Conservation (phyloP, 345 rosid genomes). For the Lepidium aucheri region DNA sequence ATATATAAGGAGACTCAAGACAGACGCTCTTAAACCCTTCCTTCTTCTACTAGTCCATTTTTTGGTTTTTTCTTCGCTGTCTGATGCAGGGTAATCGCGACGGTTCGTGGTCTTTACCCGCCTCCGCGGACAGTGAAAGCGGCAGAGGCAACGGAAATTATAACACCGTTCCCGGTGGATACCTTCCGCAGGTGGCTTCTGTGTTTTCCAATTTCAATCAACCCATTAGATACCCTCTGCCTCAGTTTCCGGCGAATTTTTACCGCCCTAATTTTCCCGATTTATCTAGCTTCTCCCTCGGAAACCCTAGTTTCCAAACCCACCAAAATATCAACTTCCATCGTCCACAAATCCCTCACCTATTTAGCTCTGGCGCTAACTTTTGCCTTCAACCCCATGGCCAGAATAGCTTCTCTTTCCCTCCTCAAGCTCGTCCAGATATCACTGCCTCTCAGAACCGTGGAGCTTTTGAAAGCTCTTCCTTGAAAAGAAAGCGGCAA, state of each 20-base stretch:
- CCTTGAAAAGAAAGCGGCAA: slow-evolving; percentile 11
- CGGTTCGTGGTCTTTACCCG: slow-evolving; percentile 13
- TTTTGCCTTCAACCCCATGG: slow-evolving; percentile 18
- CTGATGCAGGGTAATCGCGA: slow-evolving; percentile 31
- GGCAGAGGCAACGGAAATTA: slow-evolving; percentile 3
- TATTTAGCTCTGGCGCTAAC: slow-evolving; percentile 10
- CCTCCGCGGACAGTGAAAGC: slow-evolving; percentile 3
- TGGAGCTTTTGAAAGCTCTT: not conserved
- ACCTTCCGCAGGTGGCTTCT: slow-evolving; percentile 17
- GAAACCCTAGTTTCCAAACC: slow-evolving; percentile 20
- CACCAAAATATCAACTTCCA: slow-evolving; percentile 29
- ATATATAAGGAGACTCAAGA: not conserved
- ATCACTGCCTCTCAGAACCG: slow-evolving; percentile 12
- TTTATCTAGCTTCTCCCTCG: slow-evolving; percentile 8
- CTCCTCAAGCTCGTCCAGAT: slow-evolving; percentile 8
- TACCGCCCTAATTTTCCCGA: slow-evolving; percentile 26
- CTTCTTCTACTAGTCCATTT: not conserved
- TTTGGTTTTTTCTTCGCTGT: not conserved
- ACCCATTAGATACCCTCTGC: slow-evolving; percentile 25
- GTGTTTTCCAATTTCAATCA: slow-evolving; percentile 24
- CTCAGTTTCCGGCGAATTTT: slow-evolving; percentile 27
- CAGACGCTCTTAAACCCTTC: slow-evolving; percentile 13
- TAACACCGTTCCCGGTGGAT: slow-evolving; percentile 15
- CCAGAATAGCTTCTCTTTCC: slow-evolving; percentile 14
- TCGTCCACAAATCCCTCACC: slow-evolving; percentile 30